These are phyloP conservation scores for Falciphora oryzae DNA, from an alignment of 2,329 filamentous ascomycete genomes.

Conservation along the genomic window DNA sequence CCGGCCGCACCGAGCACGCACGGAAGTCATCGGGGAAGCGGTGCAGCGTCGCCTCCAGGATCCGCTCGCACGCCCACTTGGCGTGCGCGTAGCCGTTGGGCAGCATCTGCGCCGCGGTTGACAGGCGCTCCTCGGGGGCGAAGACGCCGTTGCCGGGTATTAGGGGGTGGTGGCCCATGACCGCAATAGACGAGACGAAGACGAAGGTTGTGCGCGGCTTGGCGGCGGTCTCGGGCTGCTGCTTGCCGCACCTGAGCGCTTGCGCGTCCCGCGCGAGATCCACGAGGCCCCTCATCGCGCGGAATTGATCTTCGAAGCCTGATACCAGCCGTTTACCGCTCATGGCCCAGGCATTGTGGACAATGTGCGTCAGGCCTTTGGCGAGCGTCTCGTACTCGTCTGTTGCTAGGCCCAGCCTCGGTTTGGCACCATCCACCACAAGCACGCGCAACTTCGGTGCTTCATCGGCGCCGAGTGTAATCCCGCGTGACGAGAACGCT, in stretches of 20 bases:
- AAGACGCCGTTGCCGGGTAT: conserved; percentile 13
- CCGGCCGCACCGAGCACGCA: conserved; percentile 37
- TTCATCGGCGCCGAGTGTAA: conserved; percentile 2
- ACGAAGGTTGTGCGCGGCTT: conserved; percentile 27
- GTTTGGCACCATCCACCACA: conserved; percentile 21
- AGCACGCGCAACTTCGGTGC: conserved; percentile 33
- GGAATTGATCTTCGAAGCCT: conserved; percentile 37
- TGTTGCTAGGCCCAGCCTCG: conserved; percentile 15
- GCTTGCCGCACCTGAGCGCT: conserved; percentile 14
- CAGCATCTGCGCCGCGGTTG: conserved; percentile 31
- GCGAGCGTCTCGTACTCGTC: conserved; percentile 31
- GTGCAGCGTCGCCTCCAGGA: conserved; percentile 42
- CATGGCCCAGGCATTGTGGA: conserved; percentile 49
- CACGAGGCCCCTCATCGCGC: conserved; percentile 40
- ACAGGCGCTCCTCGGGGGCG: conserved; percentile 38
- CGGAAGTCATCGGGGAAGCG: conserved; percentile 34
- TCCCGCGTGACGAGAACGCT: conserved; percentile 17
- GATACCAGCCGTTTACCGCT: conserved; percentile 30
- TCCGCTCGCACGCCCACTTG: conserved; percentile 44
- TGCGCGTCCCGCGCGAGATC: conserved; percentile 32
- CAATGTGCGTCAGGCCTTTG: conserved; percentile 38
- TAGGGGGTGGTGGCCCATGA: conserved; percentile 27
- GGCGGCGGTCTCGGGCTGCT: too few relatives aligned
- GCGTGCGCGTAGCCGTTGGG: conserved; percentile 46
- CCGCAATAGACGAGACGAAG: conserved; percentile 36